Base-by-base conservation (phyloP, 2,329 filamentous ascomycete species). In the Alternaria dauci region DNA sequence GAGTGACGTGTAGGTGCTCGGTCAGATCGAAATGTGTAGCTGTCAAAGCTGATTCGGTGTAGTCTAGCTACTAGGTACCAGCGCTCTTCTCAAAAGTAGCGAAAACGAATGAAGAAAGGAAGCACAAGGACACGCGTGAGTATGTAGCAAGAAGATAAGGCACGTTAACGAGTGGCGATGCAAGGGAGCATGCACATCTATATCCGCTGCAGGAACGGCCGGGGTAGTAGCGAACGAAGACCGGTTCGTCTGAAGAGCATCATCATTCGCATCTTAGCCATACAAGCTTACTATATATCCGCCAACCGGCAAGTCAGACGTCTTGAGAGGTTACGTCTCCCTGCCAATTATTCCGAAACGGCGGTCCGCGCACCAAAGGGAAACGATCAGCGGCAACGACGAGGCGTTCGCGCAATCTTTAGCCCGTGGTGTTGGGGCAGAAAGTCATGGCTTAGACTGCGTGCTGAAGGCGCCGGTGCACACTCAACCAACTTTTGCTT, bases 311-410 rank as follows among this genome's bases (percentile, higher is more conserved):
- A 48, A 54, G 50, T 60, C 14, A 46, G 53, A 38, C 20, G 50
- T 18, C 55, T 30, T 36, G 18, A 42, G 42, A 42, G 51, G 43
- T 48, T 52, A 58, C 30, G 34, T 42, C 54, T 52, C 42, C 55
- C 53, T 55, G 59, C 59, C 62, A 54, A 66, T 71, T 57, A 63
- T 66, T 71, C 68, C 67, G 66, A 73, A 71, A 68, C 65, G 57
- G 55, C 55, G 62, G 69, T 63, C 50, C 53, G 63, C 63, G 53
- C 62, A 61, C 63, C 59, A 63, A 65, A 68, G 52, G 65, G 68
- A 55, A 68, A 68, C 58, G 71, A 75, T 73, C 68, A 50, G 61
- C 71, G 61, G 72, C 66, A 76, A 73, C 73, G 71, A 74, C 67
- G 63, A 72, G 53, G 67, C 60, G 57, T 64, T 66, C 59, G 61